Conservation (phyloP, 306 rosid genomes). For the Medicago arabica region DNA sequence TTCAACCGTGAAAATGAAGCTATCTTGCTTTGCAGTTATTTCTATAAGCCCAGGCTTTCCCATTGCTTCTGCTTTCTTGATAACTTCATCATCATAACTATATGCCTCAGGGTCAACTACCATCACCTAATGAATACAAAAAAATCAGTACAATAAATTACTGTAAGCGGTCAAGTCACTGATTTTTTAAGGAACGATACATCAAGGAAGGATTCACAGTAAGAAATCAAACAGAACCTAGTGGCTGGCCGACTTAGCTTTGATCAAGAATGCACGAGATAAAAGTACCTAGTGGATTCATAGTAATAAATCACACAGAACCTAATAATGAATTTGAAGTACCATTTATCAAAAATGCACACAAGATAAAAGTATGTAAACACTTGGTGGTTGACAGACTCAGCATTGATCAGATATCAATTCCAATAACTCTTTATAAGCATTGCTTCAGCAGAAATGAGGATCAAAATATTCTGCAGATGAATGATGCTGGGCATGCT, state of each 20-base stretch:
- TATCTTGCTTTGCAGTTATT: slow-evolving; percentile 81
- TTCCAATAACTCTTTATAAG: not conserved
- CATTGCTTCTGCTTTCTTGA: slow-evolving; percentile 96
- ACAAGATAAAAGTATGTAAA: not conserved
- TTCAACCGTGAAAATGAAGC: slow-evolving; percentile 92
- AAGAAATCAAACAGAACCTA: too few species aligned
- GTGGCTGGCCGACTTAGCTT: too few species aligned
- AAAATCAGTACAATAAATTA: not conserved
- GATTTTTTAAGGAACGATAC: not conserved
- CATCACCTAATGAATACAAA: slow-evolving; percentile 51
- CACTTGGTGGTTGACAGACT: not conserved
- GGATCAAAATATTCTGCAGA: slow-evolving; percentile 16
- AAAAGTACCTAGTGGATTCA: not conserved
- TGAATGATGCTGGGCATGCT: slow-evolving; percentile 14
- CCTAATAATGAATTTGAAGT: not conserved
- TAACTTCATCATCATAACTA: slow-evolving; percentile 90
- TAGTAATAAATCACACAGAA: slow-evolving; percentile 3
- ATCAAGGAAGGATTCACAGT: too few species aligned
- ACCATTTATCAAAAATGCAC: slow-evolving; percentile 19
- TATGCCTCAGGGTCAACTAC: slow-evolving; percentile 87
- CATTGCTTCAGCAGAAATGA: slow-evolving; percentile 26
- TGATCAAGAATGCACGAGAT: too few species aligned
- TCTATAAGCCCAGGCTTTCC: slow-evolving; percentile 95
- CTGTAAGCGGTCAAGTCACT: not conserved
- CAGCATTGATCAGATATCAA: slow-evolving; percentile 26